A percentile compares a stretch with the other conserved stretches of the same genome.
phyloP scores from a whole-genome alignment of 2,329 filamentous ascomycete species.

The Pseudomassariella vexata region DNA sequence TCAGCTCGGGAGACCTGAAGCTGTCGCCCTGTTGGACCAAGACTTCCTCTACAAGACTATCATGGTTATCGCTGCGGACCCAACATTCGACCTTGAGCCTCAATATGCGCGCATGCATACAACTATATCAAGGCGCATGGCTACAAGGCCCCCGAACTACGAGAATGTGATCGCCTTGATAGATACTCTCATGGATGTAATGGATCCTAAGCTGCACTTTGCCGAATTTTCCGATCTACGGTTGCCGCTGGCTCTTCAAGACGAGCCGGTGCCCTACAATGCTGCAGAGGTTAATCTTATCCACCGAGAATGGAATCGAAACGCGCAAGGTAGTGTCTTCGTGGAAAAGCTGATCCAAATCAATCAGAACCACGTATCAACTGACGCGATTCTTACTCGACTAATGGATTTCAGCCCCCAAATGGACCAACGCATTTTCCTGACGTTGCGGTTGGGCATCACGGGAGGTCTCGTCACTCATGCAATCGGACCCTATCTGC shows the following conservation, averaged over 20 bases:
- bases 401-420: slow-evolving; percentile 47
- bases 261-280: slow-evolving; percentile 37
- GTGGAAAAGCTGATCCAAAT: slow-evolving; percentile 61
- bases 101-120: slow-evolving; percentile 52
- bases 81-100: slow-evolving; percentile 39
- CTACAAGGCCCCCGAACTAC: slow-evolving; percentile 47
- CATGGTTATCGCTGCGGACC: slow-evolving; percentile 57
- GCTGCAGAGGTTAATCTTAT: slow-evolving; percentile 39
- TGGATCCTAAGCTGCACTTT: slow-evolving; percentile 35
- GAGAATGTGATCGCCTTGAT: slow-evolving; percentile 46
- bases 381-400: slow-evolving; percentile 49
- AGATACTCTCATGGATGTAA: slow-evolving; percentile 35
- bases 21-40: slow-evolving; percentile 51
- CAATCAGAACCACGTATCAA: slow-evolving; percentile 48
- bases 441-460: slow-evolving; percentile 49
- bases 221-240: slow-evolving; percentile 34
- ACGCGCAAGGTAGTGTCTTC: slow-evolving; percentile 44
- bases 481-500: slow-evolving; percentile 49
- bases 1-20: slow-evolving; percentile 53
- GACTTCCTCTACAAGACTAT: slow-evolving; percentile 55
- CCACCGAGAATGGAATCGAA: slow-evolving; percentile 33
- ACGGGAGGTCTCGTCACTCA: slow-evolving; percentile 41
- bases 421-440: slow-evolving; percentile 46
- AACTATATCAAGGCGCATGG: slow-evolving; percentile 43
- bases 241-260: slow-evolving; percentile 23